Evolutionary conservation across 2,329 filamentous ascomycete genomes (phyloP), one percentile per base, ranked within the genome.

Genomic region (Periglandula ipomoeae): DNA sequence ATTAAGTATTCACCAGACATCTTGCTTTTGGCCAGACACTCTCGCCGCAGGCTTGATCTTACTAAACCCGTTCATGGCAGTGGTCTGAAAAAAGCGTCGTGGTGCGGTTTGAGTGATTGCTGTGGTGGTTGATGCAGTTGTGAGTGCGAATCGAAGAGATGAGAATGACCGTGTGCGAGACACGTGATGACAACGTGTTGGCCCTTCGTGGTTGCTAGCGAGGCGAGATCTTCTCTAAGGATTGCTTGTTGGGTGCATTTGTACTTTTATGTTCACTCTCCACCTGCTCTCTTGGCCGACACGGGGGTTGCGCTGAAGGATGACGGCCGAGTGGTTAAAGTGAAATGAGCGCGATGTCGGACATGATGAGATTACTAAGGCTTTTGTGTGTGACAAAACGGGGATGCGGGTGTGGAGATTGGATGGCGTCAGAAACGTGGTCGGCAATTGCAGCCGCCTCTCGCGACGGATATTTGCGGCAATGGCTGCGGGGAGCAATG

Each of bases 31-130:
- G 20, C 70, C 70, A 9, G 71, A 69, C 17, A 77, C 74, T 23
- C 74, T 62, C 23, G 71, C 71, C 5, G 74, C 74, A 34, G 74
- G 74, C 65, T 71, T 72, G 32, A 76, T 60, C 58, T 75, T 76
- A 35, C 65, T 61, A 40, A 66, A 68, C 26, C 67, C 61, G 54
- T 63, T 61, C 70, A 75, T 75, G 42, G 59, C 62, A 46, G 58
- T 63, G 48, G 64, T 50, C 40, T 53, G 52, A 3, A 47, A 39
- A 5, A 47, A 27, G 27, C 43, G 37, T 26, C 47, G 24, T 19
- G 38, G 39, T 24, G 24, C 30, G n/a, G 39, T 11, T 22, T 11
- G 19, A 27, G 32, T 20, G 34, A 20, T n/a, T 20, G 26, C 6
- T n/a, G 9, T 6, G 22, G 23, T 17, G 24, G 23, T n/a, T 27